Base-by-base conservation (phyloP, 768 basidiomycete species). In the Amanita rubescens region DNA sequence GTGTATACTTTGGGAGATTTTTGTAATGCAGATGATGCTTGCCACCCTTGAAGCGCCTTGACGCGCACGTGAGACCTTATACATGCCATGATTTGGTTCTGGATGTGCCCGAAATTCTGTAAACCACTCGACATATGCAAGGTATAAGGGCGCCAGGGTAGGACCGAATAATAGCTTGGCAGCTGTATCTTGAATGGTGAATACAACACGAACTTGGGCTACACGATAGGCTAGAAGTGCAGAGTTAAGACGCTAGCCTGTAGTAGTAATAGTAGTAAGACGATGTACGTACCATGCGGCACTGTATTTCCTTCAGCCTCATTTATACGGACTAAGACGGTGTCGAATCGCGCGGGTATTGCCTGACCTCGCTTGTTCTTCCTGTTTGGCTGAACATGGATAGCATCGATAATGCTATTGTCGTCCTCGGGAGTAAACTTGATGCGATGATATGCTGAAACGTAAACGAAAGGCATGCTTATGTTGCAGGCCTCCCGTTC, bases 41-140 rank as follows among this genome's bases (percentile, higher is more conserved):
- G 19, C 22, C 2, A 43, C 12, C 4, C 42, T 4, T 22, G 17
- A 20, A 12, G 12, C n/a, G 8, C 27, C 24, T 46, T 30, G 25
- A 27, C 15, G 15, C 9, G 19, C 3, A 8, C 42, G 42, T 9
- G 22, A 12, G 1, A 44, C 42, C 15, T 32, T 35, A 37, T 19
- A 50, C 20, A 50, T 10, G 5, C 33, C 15, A 22, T 10, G 17
- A 17, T 50, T 39, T 3, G 32, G 49, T n/a, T 50, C 49, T 4
- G 49, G 49, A 11, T 37, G n/a, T 1, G 11, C 11, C 9, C 3
- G 30, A 33, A 49, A 49, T 5, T 9, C 15, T 17, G 47, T 49
- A 17, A 37, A 37, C 38, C 34, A 37, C 17, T 50, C 49, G 17
- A 50, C 49, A 38, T 50, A 50, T 22, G 49, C 49, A 1, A 50